A percentile compares a stretch with the other conserved stretches of the same genome.
Evolutionary conservation across 1,284 basidiomycete genomes (phyloP).

Genomic region (Coniferiporia weirii): DNA sequence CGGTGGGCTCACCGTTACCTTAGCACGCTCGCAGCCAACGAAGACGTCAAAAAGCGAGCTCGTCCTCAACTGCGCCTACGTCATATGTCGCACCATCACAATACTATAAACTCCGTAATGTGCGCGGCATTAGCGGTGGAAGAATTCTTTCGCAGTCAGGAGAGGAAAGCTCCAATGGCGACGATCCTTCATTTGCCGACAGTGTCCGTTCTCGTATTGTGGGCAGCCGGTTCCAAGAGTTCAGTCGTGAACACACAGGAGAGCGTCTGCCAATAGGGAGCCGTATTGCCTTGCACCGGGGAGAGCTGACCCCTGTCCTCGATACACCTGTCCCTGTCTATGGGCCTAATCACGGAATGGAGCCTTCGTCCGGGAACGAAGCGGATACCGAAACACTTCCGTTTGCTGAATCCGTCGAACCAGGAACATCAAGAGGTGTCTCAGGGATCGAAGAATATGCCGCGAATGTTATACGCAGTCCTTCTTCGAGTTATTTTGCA

Average conservation of each 20-base stretch:
- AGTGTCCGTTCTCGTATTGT: conserved; percentile 57
- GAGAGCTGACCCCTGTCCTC: conserved; percentile 36
- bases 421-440: background rate
- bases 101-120: conserved; percentile 64
- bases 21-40: conserved; percentile 33
- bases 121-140: conserved; percentile 58
- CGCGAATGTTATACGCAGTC: background rate
- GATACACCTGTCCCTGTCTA: conserved; percentile 47
- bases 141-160: conserved; percentile 40
- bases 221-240: conserved; percentile 68
- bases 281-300: conserved; percentile 48
- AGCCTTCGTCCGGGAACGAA: conserved; percentile 26
- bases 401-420: conserved; percentile 19
- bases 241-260: conserved; percentile 51
- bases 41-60: conserved; percentile 50
- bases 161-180: conserved; percentile 22
- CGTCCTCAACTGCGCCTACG: conserved; percentile 64
- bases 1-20: background rate
- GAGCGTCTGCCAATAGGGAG: conserved; percentile 62
- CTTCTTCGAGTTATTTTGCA: background rate
- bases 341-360: conserved; percentile 47
- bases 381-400: conserved; percentile 30
- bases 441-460: conserved; percentile 7
- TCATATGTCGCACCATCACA: conserved; percentile 75
- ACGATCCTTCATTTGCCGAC: conserved; percentile 42